Conservation (phyloP, 2,329 filamentous ascomycete species). For the Penicillium polonicum region DNA sequence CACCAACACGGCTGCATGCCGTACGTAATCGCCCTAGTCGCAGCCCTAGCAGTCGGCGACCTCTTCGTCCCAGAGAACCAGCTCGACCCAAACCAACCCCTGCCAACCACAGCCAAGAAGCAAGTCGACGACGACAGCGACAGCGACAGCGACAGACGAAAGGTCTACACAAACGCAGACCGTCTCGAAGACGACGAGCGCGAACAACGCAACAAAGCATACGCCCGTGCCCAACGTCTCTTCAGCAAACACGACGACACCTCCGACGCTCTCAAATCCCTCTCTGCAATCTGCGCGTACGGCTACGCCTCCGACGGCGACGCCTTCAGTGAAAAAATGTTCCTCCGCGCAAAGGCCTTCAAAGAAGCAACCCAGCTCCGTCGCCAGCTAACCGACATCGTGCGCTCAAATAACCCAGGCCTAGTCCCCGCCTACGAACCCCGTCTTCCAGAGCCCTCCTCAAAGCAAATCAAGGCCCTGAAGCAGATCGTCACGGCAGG, state of each 20-base stretch:
- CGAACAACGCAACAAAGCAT: constrained; percentile 62
- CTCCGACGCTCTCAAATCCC: constrained; percentile 84
- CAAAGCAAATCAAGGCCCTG: constrained; percentile 72
- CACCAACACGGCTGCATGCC: constrained; percentile 77
- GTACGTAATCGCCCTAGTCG: constrained; percentile 84
- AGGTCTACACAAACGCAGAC: constrained; percentile 61
- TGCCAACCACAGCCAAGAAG: constrained; percentile 6
- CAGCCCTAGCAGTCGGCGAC: constrained; percentile 83
- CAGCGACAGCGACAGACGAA: constrained; percentile 40
- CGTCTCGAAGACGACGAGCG: constrained; percentile 69
- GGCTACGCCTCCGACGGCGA: constrained; percentile 67
- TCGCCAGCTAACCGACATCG: constrained; percentile 75
- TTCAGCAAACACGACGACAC: constrained; percentile 79
- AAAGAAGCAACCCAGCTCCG: constrained; percentile 82
- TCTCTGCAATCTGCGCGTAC: constrained; percentile 86
- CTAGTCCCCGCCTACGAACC: constrained; percentile 42
- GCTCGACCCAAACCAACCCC: constrained; percentile 55
- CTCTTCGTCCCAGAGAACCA: constrained; percentile 82
- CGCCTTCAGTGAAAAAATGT: constrained; percentile 76
- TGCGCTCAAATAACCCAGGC: constrained; percentile 68
- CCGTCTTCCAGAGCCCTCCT: constrained; percentile 59
- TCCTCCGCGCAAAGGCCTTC: constrained; percentile 82
- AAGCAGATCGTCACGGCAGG: constrained; percentile 91
- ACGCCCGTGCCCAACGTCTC: constrained; percentile 71
- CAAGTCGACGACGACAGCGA: constrained; percentile 43